Conservation (phyloP, 2,329 filamentous ascomycete species). For the Penicillium sp. region DNA sequence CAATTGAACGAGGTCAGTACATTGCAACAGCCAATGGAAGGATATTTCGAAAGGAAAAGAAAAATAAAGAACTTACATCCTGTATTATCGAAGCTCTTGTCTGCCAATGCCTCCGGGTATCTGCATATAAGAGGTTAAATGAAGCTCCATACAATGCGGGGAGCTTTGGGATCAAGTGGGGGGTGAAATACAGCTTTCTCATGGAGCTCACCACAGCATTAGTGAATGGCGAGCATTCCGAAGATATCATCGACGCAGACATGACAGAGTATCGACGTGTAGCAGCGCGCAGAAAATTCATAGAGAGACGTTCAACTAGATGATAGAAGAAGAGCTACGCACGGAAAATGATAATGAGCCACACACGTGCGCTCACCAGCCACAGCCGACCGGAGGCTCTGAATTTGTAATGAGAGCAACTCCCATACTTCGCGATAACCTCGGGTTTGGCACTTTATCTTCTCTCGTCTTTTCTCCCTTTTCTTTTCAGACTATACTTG, state of each 20-base stretch:
- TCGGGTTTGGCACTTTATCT: conserved; percentile 4
- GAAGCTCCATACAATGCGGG: conserved; percentile 9
- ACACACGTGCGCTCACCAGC: conserved; percentile 24
- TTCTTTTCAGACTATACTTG: conserved; percentile 21
- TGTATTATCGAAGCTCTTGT: conserved; percentile 95
- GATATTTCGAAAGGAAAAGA: neutral
- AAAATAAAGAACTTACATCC: conserved; percentile 52
- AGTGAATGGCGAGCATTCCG: conserved; percentile 58
- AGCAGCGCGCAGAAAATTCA: conserved; percentile 23
- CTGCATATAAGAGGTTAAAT: conserved; percentile 45
- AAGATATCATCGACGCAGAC: conserved; percentile 26
- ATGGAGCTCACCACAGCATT: conserved; percentile 72
- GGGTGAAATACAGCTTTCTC: conserved; percentile 66
- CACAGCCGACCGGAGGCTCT: conserved; percentile 14
- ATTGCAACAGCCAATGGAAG: neutral
- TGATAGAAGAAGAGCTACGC: neutral
- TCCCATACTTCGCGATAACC: conserved; percentile 14
- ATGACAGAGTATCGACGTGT: conserved; percentile 32
- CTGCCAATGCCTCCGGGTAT: conserved; percentile 85
- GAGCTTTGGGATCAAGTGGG: conserved; percentile 3
- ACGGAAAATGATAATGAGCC: neutral
- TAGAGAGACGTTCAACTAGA: conserved; percentile 7
- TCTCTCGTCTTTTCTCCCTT: neutral
- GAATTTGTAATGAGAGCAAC: conserved; percentile 23
- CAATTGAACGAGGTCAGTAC: conserved; percentile 3